These are phyloP conservation scores for Trebouxiophyceae sp. DNA, from an alignment of 163 green algal genomes.

Conservation along the genomic window DNA sequence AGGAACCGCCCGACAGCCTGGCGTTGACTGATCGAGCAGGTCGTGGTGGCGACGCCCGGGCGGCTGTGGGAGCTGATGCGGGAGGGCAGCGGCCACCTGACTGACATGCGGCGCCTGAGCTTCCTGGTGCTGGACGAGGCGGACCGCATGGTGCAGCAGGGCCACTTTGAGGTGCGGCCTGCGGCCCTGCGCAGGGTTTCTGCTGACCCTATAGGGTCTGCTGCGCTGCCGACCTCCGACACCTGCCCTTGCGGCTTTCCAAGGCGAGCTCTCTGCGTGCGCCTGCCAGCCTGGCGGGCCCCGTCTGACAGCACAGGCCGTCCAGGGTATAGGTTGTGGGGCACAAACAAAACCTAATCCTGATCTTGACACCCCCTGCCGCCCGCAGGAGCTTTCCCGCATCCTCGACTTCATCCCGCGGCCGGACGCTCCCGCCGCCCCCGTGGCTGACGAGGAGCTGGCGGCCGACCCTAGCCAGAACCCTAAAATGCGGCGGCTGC, in stretches of 20 bases:
- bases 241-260: too few species aligned
- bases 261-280: too few species aligned
- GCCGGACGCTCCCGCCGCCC: not conserved
- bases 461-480: not conserved
- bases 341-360: too few species aligned
- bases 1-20: too few species aligned
- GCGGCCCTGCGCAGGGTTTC: too few species aligned
- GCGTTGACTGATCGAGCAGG: slow-evolving; percentile 10
- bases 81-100: slow-evolving; percentile 48
- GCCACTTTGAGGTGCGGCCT: slow-evolving; percentile 71
- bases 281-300: too few species aligned
- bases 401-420: slow-evolving; percentile 14
- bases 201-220: too few species aligned
- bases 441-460: not conserved
- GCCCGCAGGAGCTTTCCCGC: slow-evolving; percentile 16
- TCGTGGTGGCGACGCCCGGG: slow-evolving; percentile 94
- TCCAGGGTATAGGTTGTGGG: too few species aligned
- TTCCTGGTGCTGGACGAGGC: slow-evolving; percentile 95
- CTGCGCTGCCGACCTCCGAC: too few species aligned
- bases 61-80: slow-evolving; percentile 90
- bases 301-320: too few species aligned
- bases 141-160: slow-evolving; percentile 90
- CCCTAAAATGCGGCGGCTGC: slow-evolving; percentile 32
- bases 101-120: slow-evolving; percentile 51
- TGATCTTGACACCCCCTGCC: too few species aligned